Conservation (phyloP, 2,329 filamentous ascomycete genomes). For the Grosmannia huntii region DNA sequence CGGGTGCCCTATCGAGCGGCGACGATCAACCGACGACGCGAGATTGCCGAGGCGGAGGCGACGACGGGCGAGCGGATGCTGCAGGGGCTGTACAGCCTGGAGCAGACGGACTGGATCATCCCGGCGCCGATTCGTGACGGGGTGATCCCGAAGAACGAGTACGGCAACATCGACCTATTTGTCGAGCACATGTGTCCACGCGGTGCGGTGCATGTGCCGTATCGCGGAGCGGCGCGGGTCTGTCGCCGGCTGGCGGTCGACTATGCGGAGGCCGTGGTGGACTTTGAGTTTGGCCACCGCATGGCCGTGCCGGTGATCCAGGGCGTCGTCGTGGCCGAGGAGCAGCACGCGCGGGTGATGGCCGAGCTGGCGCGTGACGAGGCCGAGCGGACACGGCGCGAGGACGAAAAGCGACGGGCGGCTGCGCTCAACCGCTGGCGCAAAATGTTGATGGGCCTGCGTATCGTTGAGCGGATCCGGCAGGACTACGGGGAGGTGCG, state of each 20-base stretch:
- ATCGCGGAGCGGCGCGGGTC: constrained; percentile 61
- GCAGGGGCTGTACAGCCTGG: constrained; percentile 71
- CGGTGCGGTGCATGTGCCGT: constrained; percentile 71
- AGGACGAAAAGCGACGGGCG: constrained; percentile 71
- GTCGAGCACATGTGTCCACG: constrained; percentile 81
- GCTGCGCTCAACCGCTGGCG: constrained; percentile 66
- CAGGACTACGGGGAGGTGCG: constrained; percentile 59
- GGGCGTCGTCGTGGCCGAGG: constrained; percentile 76
- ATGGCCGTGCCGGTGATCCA: constrained; percentile 88
- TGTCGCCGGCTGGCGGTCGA: constrained; percentile 79
- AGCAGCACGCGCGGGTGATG: constrained; percentile 61
- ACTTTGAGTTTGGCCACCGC: constrained; percentile 90
- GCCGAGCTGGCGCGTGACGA: constrained; percentile 71
- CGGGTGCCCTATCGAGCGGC: constrained; percentile 82
- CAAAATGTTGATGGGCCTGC: constrained; percentile 73
- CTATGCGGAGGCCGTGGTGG: constrained; percentile 86
- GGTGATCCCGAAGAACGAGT: constrained; percentile 83
- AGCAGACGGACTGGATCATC: constrained; percentile 93
- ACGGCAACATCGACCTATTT: constrained; percentile 94
- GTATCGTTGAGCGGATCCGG: constrained; percentile 65
- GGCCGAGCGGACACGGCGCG: constrained; percentile 60
- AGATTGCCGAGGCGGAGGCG: constrained; percentile 75
- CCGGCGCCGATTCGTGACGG: constrained; percentile 75
- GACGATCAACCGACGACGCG: constrained; percentile 72
- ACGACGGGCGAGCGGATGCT: constrained; percentile 70